Evolutionary conservation across 768 basidiomycete genomes (phyloP).

Genomic region (Calocybe cyanea): DNA sequence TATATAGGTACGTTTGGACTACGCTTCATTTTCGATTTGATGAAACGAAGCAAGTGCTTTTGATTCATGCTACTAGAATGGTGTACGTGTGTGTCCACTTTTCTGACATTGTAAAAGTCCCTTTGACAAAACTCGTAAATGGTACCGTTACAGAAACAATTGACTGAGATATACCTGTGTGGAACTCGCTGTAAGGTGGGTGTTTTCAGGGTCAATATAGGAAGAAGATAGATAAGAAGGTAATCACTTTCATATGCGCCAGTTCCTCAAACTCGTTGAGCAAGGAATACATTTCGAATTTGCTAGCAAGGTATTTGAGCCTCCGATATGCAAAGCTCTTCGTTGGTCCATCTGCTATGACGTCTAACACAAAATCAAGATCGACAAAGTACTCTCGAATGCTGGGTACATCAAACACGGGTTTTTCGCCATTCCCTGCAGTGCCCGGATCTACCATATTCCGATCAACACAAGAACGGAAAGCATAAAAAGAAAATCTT

Average conservation of each 20-base stretch:
- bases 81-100: constrained; percentile 98
- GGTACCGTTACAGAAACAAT: neutral
- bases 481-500: neutral
- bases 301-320: constrained; percentile 87
- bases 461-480: neutral
- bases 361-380: constrained; percentile 84
- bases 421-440: constrained; percentile 38
- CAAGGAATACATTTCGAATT: constrained; percentile 90
- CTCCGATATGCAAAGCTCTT: constrained; percentile 94
- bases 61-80: constrained; percentile 99
- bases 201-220: neutral
- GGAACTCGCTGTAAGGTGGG: constrained; percentile 58
- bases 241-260: constrained; percentile 92
- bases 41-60: constrained; percentile 96
- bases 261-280: constrained; percentile 93
- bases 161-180: constrained; percentile 58
- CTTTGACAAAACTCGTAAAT: constrained; percentile 34
- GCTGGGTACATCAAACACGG: constrained; percentile 74
- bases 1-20: constrained; percentile 58
- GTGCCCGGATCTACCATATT: neutral
- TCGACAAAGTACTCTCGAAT: constrained; percentile 96
- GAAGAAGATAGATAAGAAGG: neutral
- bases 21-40: constrained; percentile 97
- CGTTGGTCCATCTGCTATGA: constrained; percentile 92
- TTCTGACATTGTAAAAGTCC: constrained; percentile 97